Base-by-base conservation (phyloP, 78 protist species). In the Chrysochromulina parva region DNA sequence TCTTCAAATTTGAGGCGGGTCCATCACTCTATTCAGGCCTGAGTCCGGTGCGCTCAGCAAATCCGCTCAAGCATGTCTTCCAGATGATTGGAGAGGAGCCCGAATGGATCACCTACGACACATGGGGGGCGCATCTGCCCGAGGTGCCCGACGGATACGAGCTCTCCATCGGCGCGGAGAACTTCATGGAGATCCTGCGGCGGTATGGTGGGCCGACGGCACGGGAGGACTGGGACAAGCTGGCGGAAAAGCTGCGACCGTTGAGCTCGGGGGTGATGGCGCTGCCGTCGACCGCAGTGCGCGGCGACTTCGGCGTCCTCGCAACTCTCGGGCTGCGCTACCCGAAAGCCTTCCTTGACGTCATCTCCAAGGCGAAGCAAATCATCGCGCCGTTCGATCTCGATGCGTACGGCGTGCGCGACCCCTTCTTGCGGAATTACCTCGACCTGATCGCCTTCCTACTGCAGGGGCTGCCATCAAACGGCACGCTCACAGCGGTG, bases 401-500 rank as follows among this genome's bases (percentile, higher is more conserved):
- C 26, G 82, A 74, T 53, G 82, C 52, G 17, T 48, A 48, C 82
- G 82, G 82, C 24, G 85, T 89, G 69, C 10, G 22, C 2, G 80
- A 89, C 76, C 24, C 48, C 26, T 89, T 89, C 91, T 65, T 89
- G 78, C 60, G 26, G 60, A 71, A 74, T 76, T 89, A 81, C 71
- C 91, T 89, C 26, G 73, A 89, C 87, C 26, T 89, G 71, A 58
- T 89, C 73, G 81, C 85, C 87, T 89, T 89, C 59, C 58, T 89
- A 47, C 74, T 89, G 66, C 86, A 78, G 59, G 90, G 91, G 47
- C 85, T 88, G 20, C 91, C 91, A 0, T 6, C 85, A 0, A 57
- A 71, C 66, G 91, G 91, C 65, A 88, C 91, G 53, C 47, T 88
- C 58, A 73, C 91, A 3, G 91, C 91, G 55, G 81, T 89, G 85